phyloP scores from a whole-genome alignment of 768 basidiomycete genomes.

The Boletales sp. region DNA sequence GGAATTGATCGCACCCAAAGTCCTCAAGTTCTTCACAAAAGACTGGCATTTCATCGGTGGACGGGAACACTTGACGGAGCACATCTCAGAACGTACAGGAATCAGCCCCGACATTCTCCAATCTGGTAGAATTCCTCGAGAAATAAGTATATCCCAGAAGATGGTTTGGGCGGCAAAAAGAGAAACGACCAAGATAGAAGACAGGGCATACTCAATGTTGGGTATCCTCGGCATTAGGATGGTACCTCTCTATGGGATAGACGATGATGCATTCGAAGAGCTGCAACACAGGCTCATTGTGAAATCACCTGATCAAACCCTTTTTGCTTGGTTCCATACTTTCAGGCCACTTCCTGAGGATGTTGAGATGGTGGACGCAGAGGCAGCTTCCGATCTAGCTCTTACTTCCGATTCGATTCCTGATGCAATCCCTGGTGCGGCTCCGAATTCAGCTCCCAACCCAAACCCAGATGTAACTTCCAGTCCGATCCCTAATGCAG shows the following conservation, averaged over 20 bases:
- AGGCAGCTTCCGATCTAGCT: not conserved
- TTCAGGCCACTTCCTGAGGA: slow-evolving; percentile 5
- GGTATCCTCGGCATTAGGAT: slow-evolving; percentile 23
- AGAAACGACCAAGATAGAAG: slow-evolving; percentile 23
- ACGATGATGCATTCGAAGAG: slow-evolving; percentile 19
- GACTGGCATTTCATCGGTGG: slow-evolving; percentile 22
- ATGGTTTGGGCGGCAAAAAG: slow-evolving; percentile 28
- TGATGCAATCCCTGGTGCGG: not conserved
- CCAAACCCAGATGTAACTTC: not conserved
- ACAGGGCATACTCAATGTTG: slow-evolving; percentile 29
- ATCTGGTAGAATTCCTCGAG: slow-evolving; percentile 2
- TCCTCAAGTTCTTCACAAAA: slow-evolving; percentile 24
- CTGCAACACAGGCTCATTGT: slow-evolving; percentile 23
- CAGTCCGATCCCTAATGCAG: not conserved
- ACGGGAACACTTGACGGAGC: slow-evolving; percentile 9
- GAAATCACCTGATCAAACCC: slow-evolving; percentile 21
- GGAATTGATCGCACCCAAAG: slow-evolving; percentile 28
- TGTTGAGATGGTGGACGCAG: slow-evolving; percentile 6
- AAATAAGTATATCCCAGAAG: slow-evolving; percentile 19
- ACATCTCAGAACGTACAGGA: slow-evolving; percentile 14
- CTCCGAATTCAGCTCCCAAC: not conserved
- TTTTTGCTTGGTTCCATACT: slow-evolving; percentile 25
- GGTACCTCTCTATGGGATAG: slow-evolving; percentile 24
- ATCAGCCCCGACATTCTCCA: slow-evolving; percentile 16
- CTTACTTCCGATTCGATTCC: not conserved